Conservation (phyloP, 768 basidiomycete genomes). For the Rhizopogon sp. region DNA sequence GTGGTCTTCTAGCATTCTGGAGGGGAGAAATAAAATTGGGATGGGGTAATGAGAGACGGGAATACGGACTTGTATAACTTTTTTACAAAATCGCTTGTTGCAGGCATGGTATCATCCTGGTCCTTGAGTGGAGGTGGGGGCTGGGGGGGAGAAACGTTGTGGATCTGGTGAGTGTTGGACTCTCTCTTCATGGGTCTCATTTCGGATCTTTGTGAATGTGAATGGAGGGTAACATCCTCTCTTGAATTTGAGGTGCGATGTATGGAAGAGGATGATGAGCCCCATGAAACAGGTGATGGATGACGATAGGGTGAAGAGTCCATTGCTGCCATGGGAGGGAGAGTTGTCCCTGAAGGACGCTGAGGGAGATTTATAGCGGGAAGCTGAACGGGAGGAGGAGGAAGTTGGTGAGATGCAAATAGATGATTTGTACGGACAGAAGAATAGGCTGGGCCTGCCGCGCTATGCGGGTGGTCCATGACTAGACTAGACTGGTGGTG, state of each 20-base stretch:
- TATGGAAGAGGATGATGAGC: constrained; percentile 9
- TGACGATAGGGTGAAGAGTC: constrained; percentile 24
- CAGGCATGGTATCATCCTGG: constrained; percentile 71
- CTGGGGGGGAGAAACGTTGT: constrained; percentile 15
- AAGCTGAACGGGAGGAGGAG: constrained; percentile 6
- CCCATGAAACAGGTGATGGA: constrained; percentile 19
- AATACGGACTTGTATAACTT: constrained; percentile 80
- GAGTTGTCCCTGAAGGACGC: constrained; percentile 3
- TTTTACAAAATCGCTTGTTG: constrained; percentile 92
- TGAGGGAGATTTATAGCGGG: constrained; percentile 5
- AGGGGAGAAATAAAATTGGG: neutral
- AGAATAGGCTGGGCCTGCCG: neutral
- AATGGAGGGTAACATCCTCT: constrained; percentile 33
- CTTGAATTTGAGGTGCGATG: constrained; percentile 37
- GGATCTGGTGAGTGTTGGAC: constrained; percentile 20
- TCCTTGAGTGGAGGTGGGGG: constrained; percentile 27
- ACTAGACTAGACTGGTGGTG: neutral
- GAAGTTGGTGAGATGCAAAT: neutral
- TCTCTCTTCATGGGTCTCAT: constrained; percentile 25
- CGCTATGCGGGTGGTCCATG: constrained; percentile 1
- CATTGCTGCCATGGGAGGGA: constrained; percentile 18
- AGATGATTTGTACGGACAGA: neutral
- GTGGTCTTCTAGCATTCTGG: constrained; percentile 85
- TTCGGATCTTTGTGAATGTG: constrained; percentile 13
- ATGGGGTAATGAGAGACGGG: neutral